phyloP scores from a whole-genome alignment of 306 rosid genomes.

The Morella rubra region DNA sequence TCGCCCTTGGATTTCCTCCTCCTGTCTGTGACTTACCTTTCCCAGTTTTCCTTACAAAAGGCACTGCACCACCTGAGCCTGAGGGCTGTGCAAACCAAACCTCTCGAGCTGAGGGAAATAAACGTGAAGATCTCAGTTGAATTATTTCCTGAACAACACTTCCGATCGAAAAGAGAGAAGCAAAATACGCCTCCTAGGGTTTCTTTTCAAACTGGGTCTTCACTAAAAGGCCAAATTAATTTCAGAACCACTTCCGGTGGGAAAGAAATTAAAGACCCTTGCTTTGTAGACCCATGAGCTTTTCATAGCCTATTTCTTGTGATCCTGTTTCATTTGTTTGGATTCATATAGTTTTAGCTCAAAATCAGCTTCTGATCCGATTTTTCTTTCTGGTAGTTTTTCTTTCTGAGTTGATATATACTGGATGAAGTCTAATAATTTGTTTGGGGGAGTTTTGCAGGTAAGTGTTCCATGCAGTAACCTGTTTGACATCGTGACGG shows the following conservation, averaged over 20 bases:
- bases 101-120: constrained; percentile 22
- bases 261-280: not conserved
- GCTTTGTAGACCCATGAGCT: not conserved
- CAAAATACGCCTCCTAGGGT: constrained; percentile 1
- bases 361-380: not conserved
- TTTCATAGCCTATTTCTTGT: not conserved
- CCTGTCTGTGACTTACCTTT: constrained; percentile 29
- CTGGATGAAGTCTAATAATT: not conserved
- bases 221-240: not conserved
- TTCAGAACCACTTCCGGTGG: not conserved
- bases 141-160: constrained; percentile 23
- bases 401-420: not conserved
- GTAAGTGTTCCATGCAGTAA: constrained; percentile 99
- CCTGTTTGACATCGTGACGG: constrained; percentile 90
- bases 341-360: not conserved
- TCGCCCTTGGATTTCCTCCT: constrained; percentile 38
- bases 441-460: constrained; percentile 35
- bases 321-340: not conserved
- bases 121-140: constrained; percentile 5
- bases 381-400: not conserved
- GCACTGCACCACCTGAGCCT: constrained; percentile 26
- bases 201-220: not conserved
- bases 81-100: constrained; percentile 24
- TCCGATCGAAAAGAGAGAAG: not conserved
- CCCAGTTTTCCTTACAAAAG: constrained; percentile 23